Percentiles rank a stretch among this genome's conserved stretches.
Evolutionary conservation across 2,329 filamentous ascomycete species (phyloP).

Genomic region (Parascedosporium putredinis): DNA sequence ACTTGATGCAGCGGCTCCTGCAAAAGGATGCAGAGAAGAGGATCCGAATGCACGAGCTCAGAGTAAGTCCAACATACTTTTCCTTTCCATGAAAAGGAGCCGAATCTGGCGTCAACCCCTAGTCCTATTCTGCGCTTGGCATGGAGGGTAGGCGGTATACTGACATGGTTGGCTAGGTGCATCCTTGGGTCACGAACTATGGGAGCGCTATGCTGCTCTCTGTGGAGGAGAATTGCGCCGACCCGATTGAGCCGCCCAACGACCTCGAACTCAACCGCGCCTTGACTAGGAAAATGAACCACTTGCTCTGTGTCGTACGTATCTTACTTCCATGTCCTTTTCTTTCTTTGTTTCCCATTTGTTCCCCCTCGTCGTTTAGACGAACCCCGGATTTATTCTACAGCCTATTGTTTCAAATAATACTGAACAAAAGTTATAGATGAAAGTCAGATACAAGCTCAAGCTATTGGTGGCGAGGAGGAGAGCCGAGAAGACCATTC

Average conservation of each 20-base stretch:
- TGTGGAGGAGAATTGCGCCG: constrained; percentile 74
- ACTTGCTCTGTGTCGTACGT: constrained; percentile 72
- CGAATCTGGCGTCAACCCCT: too few species aligned
- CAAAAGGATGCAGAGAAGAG: constrained; percentile 78
- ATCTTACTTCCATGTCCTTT: too few species aligned
- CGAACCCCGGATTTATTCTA: too few species aligned
- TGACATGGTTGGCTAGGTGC: too few species aligned
- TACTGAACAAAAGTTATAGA: too few species aligned
- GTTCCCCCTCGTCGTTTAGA: too few species aligned
- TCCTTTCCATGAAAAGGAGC: too few species aligned
- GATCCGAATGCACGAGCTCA: constrained; percentile 71
- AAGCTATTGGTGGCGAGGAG: constrained; percentile 53
- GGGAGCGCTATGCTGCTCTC: constrained; percentile 71
- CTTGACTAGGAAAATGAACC: constrained; percentile 81
- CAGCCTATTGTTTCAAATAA: too few species aligned
- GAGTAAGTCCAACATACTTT: constrained; percentile 61
- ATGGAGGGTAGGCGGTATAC: too few species aligned
- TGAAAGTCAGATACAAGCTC: constrained; percentile 87
- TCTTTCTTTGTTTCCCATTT: too few species aligned
- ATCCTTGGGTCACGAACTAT: constrained; percentile 82
- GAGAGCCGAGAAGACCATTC: constrained; percentile 4
- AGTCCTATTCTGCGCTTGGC: too few species aligned
- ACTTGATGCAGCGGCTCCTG: constrained; percentile 63
- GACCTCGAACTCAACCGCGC: constrained; percentile 84
- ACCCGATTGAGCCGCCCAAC: constrained; percentile 73